Evolutionary conservation across 2,329 filamentous ascomycete genomes (phyloP).

Genomic region (Aureobasidium pullulans): DNA sequence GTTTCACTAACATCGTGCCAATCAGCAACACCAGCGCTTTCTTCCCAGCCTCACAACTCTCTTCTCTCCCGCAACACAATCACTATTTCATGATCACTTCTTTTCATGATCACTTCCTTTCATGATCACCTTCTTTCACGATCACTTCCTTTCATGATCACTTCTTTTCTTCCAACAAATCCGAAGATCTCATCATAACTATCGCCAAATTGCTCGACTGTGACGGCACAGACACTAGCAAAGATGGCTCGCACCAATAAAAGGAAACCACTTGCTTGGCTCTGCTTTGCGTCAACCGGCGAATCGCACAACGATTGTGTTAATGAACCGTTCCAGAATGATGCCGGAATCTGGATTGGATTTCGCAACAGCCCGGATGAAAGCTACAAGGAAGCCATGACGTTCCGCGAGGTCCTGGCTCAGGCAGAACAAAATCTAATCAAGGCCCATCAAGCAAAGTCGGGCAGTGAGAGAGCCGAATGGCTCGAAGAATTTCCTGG

Average conservation of each 20-base stretch:
- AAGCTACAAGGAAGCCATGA: neutral
- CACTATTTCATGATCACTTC: too few species aligned
- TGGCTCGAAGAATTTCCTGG: neutral
- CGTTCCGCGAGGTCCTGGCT: neutral
- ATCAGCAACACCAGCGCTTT: too few species aligned
- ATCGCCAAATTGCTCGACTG: too few species aligned
- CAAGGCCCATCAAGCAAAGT: neutral
- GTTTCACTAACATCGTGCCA: too few species aligned
- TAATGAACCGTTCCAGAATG: neutral
- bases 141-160: too few species aligned
- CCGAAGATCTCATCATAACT: too few species aligned
- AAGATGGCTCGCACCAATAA: neutral
- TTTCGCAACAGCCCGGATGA: neutral
- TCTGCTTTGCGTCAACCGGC: neutral
- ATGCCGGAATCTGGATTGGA: neutral
- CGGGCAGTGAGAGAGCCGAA: neutral
- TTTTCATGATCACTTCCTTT: too few species aligned
- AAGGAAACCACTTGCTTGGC: neutral
- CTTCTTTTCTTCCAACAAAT: too few species aligned
- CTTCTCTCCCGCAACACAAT: too few species aligned
- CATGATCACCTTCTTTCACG: too few species aligned
- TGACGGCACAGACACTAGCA: too few species aligned
- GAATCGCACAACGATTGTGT: neutral
- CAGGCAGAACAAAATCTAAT: neutral
- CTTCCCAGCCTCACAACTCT: too few species aligned